Conservation (phyloP, 768 basidiomycete genomes). For the Serendipita indica region DNA sequence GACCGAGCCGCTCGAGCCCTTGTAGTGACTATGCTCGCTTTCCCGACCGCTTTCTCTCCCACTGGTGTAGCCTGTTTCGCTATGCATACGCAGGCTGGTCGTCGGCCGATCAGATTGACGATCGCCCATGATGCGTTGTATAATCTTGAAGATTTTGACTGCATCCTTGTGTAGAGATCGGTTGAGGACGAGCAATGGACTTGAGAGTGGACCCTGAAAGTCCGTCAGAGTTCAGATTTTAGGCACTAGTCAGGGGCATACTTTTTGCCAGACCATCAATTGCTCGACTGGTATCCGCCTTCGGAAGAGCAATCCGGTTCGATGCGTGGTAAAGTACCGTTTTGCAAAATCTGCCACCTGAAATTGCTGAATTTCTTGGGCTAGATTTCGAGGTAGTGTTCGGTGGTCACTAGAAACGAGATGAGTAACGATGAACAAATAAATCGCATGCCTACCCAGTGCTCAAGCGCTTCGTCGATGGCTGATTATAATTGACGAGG, state of each 20-base stretch:
- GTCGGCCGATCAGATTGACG: constrained; percentile 22
- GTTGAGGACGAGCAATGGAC: constrained; percentile 61
- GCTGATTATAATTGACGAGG: constrained; percentile 20
- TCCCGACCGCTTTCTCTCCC: constrained; percentile 6
- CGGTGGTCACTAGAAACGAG: constrained; percentile 46
- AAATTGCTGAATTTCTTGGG: constrained; percentile 75
- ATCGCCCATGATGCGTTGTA: constrained; percentile 91
- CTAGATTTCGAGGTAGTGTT: constrained; percentile 63
- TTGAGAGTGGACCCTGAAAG: constrained; percentile 41
- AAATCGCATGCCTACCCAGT: constrained; percentile 43
- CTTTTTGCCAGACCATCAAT: constrained; percentile 89
- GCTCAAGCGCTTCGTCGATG: constrained; percentile 27
- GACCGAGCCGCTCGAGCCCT: background rate
- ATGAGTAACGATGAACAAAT: constrained; percentile 11
- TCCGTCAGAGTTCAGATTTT: constrained; percentile 6
- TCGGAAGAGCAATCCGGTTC: constrained; percentile 76
- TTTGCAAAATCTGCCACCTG: constrained; percentile 72
- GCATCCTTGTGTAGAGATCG: constrained; percentile 58
- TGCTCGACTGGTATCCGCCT: constrained; percentile 68
- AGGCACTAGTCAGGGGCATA: constrained; percentile 17
- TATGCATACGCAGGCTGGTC: constrained; percentile 25
- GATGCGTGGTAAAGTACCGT: constrained; percentile 80
- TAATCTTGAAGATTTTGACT: constrained; percentile 71
- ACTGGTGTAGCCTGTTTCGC: constrained; percentile 21
- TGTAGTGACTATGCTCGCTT: background rate